phyloP scores from a whole-genome alignment of 768 basidiomycete genomes.

The Hygrophorus russula region DNA sequence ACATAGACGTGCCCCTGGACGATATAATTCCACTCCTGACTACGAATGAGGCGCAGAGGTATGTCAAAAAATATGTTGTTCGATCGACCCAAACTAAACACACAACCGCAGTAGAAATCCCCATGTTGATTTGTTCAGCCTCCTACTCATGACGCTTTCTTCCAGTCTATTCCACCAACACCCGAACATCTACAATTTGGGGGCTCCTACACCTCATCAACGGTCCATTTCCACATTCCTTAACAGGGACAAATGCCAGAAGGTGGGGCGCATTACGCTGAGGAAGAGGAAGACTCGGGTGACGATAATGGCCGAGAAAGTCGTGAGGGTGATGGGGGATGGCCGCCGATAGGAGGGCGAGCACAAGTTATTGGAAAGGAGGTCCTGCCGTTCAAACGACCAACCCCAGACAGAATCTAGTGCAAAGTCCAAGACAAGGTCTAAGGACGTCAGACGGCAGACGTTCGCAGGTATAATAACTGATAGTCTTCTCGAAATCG shows the following conservation, averaged over 20 bases:
- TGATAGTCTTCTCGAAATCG: neutral
- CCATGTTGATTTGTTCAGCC: too few species aligned
- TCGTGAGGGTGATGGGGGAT: neutral
- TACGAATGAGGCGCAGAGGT: too few species aligned
- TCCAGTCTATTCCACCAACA: too few species aligned
- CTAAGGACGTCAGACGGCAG: neutral
- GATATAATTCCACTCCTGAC: too few species aligned
- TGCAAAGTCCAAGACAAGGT: too few species aligned
- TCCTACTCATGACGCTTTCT: too few species aligned
- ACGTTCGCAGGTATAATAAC: constrained; percentile 3
- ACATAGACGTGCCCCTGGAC: too few species aligned
- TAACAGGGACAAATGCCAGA: constrained; percentile 9
- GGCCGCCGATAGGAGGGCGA: neutral
- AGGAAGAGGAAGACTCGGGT: neutral
- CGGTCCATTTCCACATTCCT: constrained; percentile 19
- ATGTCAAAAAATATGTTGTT: too few species aligned
- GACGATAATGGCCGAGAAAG: neutral
- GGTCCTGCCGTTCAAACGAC: neutral
- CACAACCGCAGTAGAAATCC: too few species aligned
- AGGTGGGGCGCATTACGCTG: constrained; percentile 1
- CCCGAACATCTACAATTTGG: neutral
- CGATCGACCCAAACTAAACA: too few species aligned
- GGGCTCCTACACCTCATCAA: constrained; percentile 13
- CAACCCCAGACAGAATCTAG: neutral
- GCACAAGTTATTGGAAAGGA: too few species aligned